Base-by-base conservation (phyloP, 352 stramenopile genomes). In the Halophytophthora batemanensis region DNA sequence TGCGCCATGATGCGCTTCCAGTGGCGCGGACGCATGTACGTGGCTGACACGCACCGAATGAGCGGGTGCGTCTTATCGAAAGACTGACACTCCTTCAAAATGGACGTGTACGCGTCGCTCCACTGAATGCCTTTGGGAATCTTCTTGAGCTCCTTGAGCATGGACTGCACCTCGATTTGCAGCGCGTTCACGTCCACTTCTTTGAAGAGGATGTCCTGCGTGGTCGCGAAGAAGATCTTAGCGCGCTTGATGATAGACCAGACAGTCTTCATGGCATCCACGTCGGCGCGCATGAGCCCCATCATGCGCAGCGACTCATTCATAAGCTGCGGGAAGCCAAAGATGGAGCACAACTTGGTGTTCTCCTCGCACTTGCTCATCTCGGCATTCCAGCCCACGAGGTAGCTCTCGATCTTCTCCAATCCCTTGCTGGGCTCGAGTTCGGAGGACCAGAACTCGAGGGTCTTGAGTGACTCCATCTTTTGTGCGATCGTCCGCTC, bases 301-400 rank as follows among this genome's bases (percentile, higher is more conserved):
- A 97, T 90, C 66, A 97, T 92, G 15, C 75, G 63, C 23, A 86
- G 60, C 10, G 90, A 90, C 47, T 91, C 75, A 61, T 97, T 88
- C 68, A 98, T 98, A 13, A 97, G 69, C 38, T 97, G 88, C 8
- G 94, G 89, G 51, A 98, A 97, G 2, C 96, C 93, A 65, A 98
- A 98, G 28, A 97, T 94, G 14, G 70, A 72, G 63, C 92, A 98
- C 18, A 98, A 46, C 42, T 96, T 80, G 5, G 76, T 84, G 57
- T 97, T 98, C 49, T 96, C 86, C 29, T 96, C 90, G 37, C 96
- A 85, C 39, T 88, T 87, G 40, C 90, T 87, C 72, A 87, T 91
- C 56, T 98, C 93, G 45, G 86, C 87, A 6, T 92, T 86, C 71
- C 81, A 94, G 41, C 90, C 79, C 1, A 86, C 65, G 5, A 92